Base-by-base conservation (phyloP, 2,329 filamentous ascomycete species). In the Cladosporium sp. region DNA sequence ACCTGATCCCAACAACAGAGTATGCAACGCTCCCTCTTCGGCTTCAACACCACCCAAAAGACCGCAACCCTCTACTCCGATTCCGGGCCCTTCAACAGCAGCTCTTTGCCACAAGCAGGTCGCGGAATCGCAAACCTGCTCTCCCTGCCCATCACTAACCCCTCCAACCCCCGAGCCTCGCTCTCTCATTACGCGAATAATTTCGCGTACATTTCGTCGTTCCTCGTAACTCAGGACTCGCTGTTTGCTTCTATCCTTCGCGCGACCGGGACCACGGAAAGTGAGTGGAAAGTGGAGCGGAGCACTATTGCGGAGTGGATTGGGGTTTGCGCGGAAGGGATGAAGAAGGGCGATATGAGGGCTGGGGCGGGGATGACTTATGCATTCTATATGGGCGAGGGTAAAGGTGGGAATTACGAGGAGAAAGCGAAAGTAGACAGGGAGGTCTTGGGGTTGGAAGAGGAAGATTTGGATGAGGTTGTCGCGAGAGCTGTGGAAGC, bases 261-360 rank as follows among this genome's bases (percentile, higher is more conserved):
- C 8, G 77, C 74, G 0, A 78, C 77, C 1, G 70, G 71, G 2
- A 77, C 77, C 0, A 67, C 60, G 1, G 73, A 77, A 48, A 63
- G 58, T 2, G 78, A 81, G 26, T 81, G 78, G 79, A 73, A 64
- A 1, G 72, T 80, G 5, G 65, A 49, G 0, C 65, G 67, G 10
- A 67, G 67, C 14, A 43, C 64, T 0, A 65, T 71, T 5, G 70
- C 75, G 46, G 75, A 84, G 71, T 80, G 86, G 32, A 85, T 82
- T 65, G 73, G 77, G 64, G 78, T 82, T 1, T 86, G 81, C 0
- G 67, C 79, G 65, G 80, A 79, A 63, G 71, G 73, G 36, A 56
- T 89, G 3, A 73, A 81, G 66, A 64, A 67, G 13, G 83, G 80
- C 34, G 80, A 81, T 25, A 70, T 63, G 63, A 72, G 68, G n/a